These are phyloP conservation scores for Hypoxylon crocopeplum DNA, from an alignment of 495 filamentous ascomycete species.

Conservation along the genomic window DNA sequence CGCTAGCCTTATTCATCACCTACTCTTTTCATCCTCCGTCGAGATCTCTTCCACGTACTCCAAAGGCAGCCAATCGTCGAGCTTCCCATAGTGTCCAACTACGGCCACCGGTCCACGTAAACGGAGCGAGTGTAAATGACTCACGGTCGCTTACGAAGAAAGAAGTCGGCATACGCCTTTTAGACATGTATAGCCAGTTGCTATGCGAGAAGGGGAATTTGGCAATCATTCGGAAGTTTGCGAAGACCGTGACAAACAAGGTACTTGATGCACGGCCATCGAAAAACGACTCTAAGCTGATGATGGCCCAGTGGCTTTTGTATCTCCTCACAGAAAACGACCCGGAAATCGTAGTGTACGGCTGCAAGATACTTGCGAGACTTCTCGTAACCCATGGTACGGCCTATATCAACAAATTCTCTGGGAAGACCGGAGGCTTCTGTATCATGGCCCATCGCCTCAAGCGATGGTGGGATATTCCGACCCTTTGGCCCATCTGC, in stretches of 20 bases:
- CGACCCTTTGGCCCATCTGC: slow-evolving; percentile 84
- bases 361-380: slow-evolving; percentile 86
- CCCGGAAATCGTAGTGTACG: slow-evolving; percentile 78
- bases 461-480: slow-evolving; percentile 87
- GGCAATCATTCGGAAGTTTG: slow-evolving; percentile 82
- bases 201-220: slow-evolving; percentile 76
- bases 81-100: slow-evolving; percentile 34
- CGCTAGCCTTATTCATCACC: slow-evolving; percentile 90
- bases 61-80: slow-evolving; percentile 54
- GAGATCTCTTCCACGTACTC: slow-evolving; percentile 58
- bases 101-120: slow-evolving; percentile 43
- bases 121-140: slow-evolving; percentile 17
- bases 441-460: slow-evolving; percentile 80
- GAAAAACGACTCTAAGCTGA: slow-evolving; percentile 47
- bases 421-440: slow-evolving; percentile 85
- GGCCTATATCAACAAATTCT: slow-evolving; percentile 82
- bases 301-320: slow-evolving; percentile 78
- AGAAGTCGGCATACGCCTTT: slow-evolving; percentile 74
- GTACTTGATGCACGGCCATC: slow-evolving; percentile 57
- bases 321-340: slow-evolving; percentile 91
- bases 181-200: slow-evolving; percentile 82
- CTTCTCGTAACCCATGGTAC: slow-evolving; percentile 80
- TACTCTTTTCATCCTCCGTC: slow-evolving; percentile 80
- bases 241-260: slow-evolving; percentile 94
- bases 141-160: slow-evolving; percentile 52